Evolutionary conservation across 306 rosid species (phyloP).

Genomic region (Rosa persica): DNA sequence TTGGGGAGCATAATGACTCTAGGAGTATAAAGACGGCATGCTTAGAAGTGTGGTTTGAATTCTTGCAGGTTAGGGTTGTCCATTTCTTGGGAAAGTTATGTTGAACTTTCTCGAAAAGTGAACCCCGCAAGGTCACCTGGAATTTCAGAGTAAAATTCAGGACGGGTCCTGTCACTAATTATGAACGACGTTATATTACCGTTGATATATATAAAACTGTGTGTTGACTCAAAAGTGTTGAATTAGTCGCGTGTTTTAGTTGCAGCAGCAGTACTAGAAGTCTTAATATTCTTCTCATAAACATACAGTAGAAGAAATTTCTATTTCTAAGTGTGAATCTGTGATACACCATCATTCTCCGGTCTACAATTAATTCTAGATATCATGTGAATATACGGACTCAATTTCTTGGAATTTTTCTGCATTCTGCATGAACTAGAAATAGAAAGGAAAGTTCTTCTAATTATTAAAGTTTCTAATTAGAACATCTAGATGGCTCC

Average conservation of each 20-base stretch:
- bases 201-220: too few relatives aligned
- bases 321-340: background rate
- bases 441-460: background rate
- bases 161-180: too few relatives aligned
- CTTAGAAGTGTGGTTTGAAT: too few relatives aligned
- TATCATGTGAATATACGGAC: background rate
- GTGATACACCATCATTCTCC: background rate
- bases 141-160: too few relatives aligned
- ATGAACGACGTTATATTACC: background rate
- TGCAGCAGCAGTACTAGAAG: background rate
- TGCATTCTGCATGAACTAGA: background rate
- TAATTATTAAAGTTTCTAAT: background rate
- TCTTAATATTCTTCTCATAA: background rate
- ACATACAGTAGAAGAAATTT: background rate
- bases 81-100: too few relatives aligned
- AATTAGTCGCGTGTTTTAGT: background rate
- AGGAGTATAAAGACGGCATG: too few relatives aligned
- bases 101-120: too few relatives aligned
- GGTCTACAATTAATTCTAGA: background rate
- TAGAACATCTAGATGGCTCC: background rate
- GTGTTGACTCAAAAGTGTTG: background rate
- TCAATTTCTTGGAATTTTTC: background rate
- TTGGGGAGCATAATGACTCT: too few relatives aligned
- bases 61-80: too few relatives aligned
- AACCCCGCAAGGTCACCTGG: too few relatives aligned